Evolutionary conservation across 352 stramenopile genomes (phyloP).

Genomic region (Blastocystis sp.): DNA sequence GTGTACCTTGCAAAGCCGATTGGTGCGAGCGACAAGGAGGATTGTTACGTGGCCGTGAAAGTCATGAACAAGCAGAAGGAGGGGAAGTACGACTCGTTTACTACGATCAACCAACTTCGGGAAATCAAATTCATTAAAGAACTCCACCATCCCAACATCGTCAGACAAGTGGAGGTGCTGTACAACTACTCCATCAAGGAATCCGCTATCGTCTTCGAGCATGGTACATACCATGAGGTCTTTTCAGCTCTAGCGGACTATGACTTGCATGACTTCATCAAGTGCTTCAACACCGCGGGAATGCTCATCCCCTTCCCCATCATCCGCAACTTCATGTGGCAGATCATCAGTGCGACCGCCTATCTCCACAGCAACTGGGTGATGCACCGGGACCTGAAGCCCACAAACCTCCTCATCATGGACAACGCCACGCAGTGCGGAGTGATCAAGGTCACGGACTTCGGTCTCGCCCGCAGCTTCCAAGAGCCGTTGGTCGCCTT

Average conservation of each 20-base stretch:
- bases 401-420: constrained; percentile 86
- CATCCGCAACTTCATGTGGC: constrained; percentile 73
- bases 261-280: constrained; percentile 83
- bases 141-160: constrained; percentile 82
- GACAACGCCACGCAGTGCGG: constrained; percentile 70
- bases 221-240: constrained; percentile 69
- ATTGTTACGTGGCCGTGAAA: constrained; percentile 82
- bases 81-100: constrained; percentile 82
- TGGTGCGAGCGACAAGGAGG: constrained; percentile 76
- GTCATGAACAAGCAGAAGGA: constrained; percentile 84
- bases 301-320: constrained; percentile 77
- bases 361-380: constrained; percentile 88
- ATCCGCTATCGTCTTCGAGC: constrained; percentile 83
- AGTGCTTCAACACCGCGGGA: constrained; percentile 74
- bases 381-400: constrained; percentile 88
- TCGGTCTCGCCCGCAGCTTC: constrained; percentile 82
- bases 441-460: constrained; percentile 77
- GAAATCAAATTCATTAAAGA: constrained; percentile 84
- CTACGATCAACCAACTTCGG: constrained; percentile 82
- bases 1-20: constrained; percentile 82
- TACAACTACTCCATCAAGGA: constrained; percentile 81
- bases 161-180: constrained; percentile 81
- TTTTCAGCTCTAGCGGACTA: constrained; percentile 75
- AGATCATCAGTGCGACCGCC: constrained; percentile 80
- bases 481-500: constrained; percentile 83